Evolutionary conservation across 768 basidiomycete species (phyloP), one percentile per base, ranked within the genome.

Genomic region (Pleurotus eryngii): DNA sequence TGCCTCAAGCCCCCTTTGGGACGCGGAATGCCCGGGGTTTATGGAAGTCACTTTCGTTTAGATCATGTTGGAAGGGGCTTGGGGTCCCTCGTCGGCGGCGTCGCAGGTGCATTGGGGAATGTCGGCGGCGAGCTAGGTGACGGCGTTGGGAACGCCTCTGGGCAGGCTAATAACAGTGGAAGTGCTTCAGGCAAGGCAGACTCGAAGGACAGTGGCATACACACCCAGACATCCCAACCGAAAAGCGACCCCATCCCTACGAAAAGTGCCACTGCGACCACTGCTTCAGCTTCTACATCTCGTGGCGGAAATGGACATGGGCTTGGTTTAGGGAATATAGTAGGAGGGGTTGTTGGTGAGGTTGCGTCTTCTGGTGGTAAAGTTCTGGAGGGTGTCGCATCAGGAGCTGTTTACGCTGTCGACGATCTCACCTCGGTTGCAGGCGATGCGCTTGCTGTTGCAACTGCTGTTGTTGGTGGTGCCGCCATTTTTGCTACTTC

Each of bases 1-100:
- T 18, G 18, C 35, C 12, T 37, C 38, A 22, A 17, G 17, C 17
- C 39, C 37, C n/a, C 51, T 54, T 42, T 30, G 51, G 38, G 38
- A 22, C 39, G 37, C 37, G 51, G 20, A 26, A 42, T 54, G 51
- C 20, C 39, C 51, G 14, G 38, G 35, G 39, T 14, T 42, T 39
- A 38, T 38, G 24, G 39, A n/a, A 54, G 24, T 12, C 51, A 54
- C 51, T 37, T 15, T 54, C 51, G 39, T 54, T 54, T 42, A 22
- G 22, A 54, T 9, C 39, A 39, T 37, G n/a, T 54, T n/a, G 9
- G 15, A n/a, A 54, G 51, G 51, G 51, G 39, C 51, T 39, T 54
- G 51, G 51, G 39, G 51, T 54, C 51, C 51, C 51, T 54, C 82
- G 83, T 55, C 90, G 70, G 51, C 76, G 78, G 42, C 87, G 69